Evolutionary conservation across 257 asterid species (phyloP), one percentile per base, ranked within the genome.

Genomic region (Cordia subcordata): DNA sequence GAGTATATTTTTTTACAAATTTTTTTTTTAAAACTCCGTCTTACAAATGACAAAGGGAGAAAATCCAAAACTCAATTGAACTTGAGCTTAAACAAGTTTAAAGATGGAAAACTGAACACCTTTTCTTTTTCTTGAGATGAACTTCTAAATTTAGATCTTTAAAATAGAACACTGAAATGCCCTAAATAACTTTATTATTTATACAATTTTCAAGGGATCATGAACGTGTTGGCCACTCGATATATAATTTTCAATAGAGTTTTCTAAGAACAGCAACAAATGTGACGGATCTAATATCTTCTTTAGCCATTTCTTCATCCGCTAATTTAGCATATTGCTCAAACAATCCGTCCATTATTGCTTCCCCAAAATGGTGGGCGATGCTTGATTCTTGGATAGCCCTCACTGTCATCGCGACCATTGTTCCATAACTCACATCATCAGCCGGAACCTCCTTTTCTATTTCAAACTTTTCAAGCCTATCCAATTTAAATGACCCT

Each of bases 381-480:
- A 88, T 22, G 88, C 82, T 77, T 16, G 96, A 80, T 72, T 91
- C 96, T 81, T 89, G 99, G 50, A 89, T 72, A 11, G 99, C 88
- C 55, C 97, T 78, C 39, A 89, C 95, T 21, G 96, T 60, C 75
- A 75, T 81, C 14, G 96, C 95, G 17, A 84, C 92, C 33, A 78
- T 80, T 59, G 58, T 61, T 53, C 99, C 95, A 54, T 83, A 86
- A 77, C 94, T 85, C 2, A 19, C 54, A 14, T 67, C 22, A 47
- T 18, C 44, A 13, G 58, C 65, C 12, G 71, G 76, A 5, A 14
- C 55, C n/a, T 67, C 76, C 17, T 76, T 78, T 17, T 83, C 95
- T 53, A 67, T 74, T 61, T 79, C 96, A 61, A 75, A 78, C 77
- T 46, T 65, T 58, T 85, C 90, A 15, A 80, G 11, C 62, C 64